Conservation (phyloP, 306 rosid genomes). For the Astragalus glycyphyllos region DNA sequence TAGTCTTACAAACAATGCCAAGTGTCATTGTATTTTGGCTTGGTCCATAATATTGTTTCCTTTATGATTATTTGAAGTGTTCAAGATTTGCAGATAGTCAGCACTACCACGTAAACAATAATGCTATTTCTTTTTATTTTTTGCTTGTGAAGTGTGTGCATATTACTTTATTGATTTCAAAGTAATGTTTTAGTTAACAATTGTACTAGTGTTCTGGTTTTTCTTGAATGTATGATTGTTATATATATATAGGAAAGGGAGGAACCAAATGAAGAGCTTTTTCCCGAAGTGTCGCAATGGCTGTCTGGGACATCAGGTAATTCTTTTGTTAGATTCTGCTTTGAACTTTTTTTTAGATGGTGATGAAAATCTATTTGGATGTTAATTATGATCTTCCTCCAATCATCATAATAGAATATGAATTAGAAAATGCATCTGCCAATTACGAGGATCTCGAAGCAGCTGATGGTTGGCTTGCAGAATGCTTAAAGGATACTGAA, state of each 20-base stretch:
- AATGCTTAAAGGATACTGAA: conserved; percentile 70
- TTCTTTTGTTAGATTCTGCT: conserved; percentile 37
- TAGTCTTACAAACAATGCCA: too few relatives aligned
- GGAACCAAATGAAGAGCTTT: conserved; percentile 50
- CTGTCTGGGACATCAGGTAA: conserved; percentile 63
- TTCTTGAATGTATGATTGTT: conserved; percentile 26
- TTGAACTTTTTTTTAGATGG: not conserved
- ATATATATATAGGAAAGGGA: conserved; percentile 60
- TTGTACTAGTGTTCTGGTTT: not conserved
- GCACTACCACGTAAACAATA: not conserved
- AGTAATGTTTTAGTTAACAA: conserved; percentile 32
- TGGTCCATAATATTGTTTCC: too few relatives aligned
- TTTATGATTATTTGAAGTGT: too few relatives aligned
- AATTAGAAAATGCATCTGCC: conserved; percentile 61
- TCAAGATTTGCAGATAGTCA: conserved; percentile 12
- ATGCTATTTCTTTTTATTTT: not conserved
- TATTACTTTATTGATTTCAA: not conserved
- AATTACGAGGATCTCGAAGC: conserved; percentile 65
- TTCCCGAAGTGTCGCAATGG: conserved; percentile 59
- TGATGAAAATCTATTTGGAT: conserved; percentile 2
- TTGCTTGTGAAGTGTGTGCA: not conserved
- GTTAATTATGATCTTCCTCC: conserved; percentile 23
- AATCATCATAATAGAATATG: conserved; percentile 27
- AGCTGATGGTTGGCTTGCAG: conserved; percentile 78
- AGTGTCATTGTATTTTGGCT: too few relatives aligned